A percentile compares a stretch with the other conserved stretches of the same genome.
phyloP scores from a whole-genome alignment of 2,329 filamentous ascomycete species.

The Trematosphaeria pertusa region DNA sequence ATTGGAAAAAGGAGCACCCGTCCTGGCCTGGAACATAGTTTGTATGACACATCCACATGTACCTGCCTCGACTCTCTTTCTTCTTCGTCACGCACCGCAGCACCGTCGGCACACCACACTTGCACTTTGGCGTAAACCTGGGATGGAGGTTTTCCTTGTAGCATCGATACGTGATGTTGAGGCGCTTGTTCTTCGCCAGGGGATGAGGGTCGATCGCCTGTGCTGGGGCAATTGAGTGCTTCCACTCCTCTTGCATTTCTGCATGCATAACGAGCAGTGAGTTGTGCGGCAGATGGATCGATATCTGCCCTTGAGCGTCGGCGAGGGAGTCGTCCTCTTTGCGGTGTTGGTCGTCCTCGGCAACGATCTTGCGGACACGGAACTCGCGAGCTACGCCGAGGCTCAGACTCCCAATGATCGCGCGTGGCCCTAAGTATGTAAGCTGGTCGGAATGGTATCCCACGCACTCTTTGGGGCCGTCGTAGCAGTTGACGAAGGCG shows the following conservation, averaged over 20 bases:
- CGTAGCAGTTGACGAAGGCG: slow-evolving; percentile 94
- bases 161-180: slow-evolving; percentile 93
- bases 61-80: slow-evolving; percentile 76
- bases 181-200: slow-evolving; percentile 76
- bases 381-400: slow-evolving; percentile 94
- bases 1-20: slow-evolving; percentile 45
- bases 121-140: slow-evolving; percentile 76
- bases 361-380: slow-evolving; percentile 78
- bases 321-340: slow-evolving; percentile 49
- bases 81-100: slow-evolving; percentile 82
- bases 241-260: slow-evolving; percentile 98
- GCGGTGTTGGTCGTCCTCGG: slow-evolving; percentile 58
- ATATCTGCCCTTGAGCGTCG: slow-evolving; percentile 82
- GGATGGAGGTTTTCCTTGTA: slow-evolving; percentile 83
- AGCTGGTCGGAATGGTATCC: slow-evolving; percentile 94
- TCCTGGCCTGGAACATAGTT: slow-evolving; percentile 71
- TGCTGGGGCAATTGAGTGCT: slow-evolving; percentile 81
- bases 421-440: slow-evolving; percentile 87
- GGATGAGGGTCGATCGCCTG: slow-evolving; percentile 84
- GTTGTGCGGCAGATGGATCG: slow-evolving; percentile 93
- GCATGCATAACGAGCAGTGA: slow-evolving; percentile 95
- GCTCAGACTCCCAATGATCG: slow-evolving; percentile 88
- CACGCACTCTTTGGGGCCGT: slow-evolving; percentile 79
- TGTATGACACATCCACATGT: slow-evolving; percentile 94
- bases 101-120: slow-evolving; percentile 71